These are phyloP conservation scores for Arabis hirsuta DNA, from an alignment of 345 rosid genomes.

Conservation along the genomic window DNA sequence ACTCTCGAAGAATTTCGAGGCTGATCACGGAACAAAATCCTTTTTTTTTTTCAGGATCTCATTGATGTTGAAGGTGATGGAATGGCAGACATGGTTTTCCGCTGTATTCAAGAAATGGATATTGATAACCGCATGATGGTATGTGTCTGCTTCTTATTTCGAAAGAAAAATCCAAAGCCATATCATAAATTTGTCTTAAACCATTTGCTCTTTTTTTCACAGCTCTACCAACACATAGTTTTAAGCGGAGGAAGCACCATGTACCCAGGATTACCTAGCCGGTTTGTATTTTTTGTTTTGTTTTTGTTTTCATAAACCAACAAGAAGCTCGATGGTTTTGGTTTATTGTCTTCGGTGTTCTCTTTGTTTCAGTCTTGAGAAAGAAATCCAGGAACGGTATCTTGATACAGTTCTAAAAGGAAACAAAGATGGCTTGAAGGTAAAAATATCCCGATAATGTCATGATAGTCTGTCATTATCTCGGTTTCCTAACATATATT, in stretches of 20 bases:
- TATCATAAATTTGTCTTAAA: conserved; percentile 11
- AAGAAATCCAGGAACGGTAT: conserved; percentile 88
- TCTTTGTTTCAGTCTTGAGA: conserved; percentile 74
- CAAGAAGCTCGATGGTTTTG: conserved; percentile 14
- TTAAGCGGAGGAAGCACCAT: conserved; percentile 99
- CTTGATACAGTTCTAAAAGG: conserved; percentile 92
- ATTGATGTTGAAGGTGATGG: conserved; percentile 99
- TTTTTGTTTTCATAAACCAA: not conserved
- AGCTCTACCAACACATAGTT: conserved; percentile 98
- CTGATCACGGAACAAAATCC: conserved; percentile 8
- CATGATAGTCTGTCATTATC: not conserved
- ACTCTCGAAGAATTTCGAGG: not conserved
- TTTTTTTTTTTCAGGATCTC: conserved; percentile 61
- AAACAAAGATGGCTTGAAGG: conserved; percentile 97
- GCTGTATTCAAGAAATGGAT: conserved; percentile 99
- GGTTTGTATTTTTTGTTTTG: conserved; percentile 47
- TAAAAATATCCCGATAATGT: conserved; percentile 19
- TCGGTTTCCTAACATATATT: not conserved
- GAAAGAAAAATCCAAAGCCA: conserved; percentile 4
- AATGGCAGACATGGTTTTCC: conserved; percentile 99
- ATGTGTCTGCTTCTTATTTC: conserved; percentile 23
- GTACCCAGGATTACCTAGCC: conserved; percentile 99
- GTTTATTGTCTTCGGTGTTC: not conserved
- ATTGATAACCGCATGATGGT: conserved; percentile 98
- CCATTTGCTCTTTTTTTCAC: conserved; percentile 38